Base-by-base conservation (phyloP, 2,329 filamentous ascomycete species). In the Dactylellina sp. region DNA sequence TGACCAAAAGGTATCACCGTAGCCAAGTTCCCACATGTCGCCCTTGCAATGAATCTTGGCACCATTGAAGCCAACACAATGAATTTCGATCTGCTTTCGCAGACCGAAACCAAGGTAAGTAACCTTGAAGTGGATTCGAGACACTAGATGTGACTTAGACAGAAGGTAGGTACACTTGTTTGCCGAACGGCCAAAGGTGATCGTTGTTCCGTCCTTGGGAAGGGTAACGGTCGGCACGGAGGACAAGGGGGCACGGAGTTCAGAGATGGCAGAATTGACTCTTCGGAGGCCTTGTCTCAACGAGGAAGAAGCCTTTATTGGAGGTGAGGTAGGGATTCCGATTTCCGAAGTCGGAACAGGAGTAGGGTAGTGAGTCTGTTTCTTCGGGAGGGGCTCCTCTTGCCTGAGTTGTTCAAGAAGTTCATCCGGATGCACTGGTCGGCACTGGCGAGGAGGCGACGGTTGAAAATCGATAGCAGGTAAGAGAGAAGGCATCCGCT, bases 121-220 rank as follows among this genome's bases (percentile, higher is more conserved):
- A 76, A 93, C 93, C 82, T 92, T 90, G 81, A 97, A 91, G 80
- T 99, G 95, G 22, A 98, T 88, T 79, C 95, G 90, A 79, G 95
- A 98, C 76, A 99, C 92, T 71, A 96, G 87, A 50, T 93, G 91
- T 82, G 96, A 97, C 78, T 92, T 88, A 24, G 95, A 95, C 12
- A 99, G 86, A 82, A 97, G 94, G 81, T 94, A 95, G 80, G 97
- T 89, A n/a, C 93, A 96, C 12, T 93, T 96, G 82, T 92, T 94
- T 83, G 92, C 97, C 4, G 93, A 97, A 77, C 95, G 88, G 76
- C 95, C 95, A 90, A 99, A 95, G 75, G 90, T 86, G 35, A 97
- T 83, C 12, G 88, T 84, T 78, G 96, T 91, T 76, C 94, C 93
- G 82, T 91, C 92, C 77, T 89, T 89, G 62, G 89, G 89, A 16